Evolutionary conservation across 305 asterid genomes (phyloP), one percentile per base, ranked within the genome.

Genomic region (Striga hermonthica): DNA sequence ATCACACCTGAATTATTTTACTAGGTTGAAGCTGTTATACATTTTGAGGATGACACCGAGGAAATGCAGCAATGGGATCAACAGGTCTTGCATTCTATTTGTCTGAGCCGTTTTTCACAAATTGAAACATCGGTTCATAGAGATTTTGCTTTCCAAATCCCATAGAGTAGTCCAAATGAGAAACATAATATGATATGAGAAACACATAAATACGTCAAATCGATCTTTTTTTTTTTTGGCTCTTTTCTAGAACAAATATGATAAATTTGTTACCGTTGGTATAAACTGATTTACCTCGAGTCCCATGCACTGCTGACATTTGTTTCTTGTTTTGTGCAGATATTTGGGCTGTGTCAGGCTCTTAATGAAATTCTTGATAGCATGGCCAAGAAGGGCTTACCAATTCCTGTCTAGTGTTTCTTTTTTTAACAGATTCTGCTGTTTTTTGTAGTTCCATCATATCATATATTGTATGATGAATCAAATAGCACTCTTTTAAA

Each of bases 21-120:
- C 56, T 82, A 89, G 97, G 97, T 92, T 65, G 98, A 92, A 74
- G 90, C 95, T 45, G 89, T 92, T 41, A 92, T 92, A 73, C 98
- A 92, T 82, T 92, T 90, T 67, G 98, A 90, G 79, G 97, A 92
- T 74, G 98, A 92, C 80, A 87, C 95, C 0, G 92, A 83, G 75
- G 98, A 87, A 72, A 75, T 90, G 81, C 98, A 86, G 73, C 97
- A 84, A 72, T 92, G 98, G 98, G 98, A 92, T 86, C 95, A 89
- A 73, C 97, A 89, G 96, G 98, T 92, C 74, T 54, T 64, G 11
- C 71, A 56, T 44, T 38, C 61, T 56, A 66, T 54, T 65, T 43
- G 15, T 41, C 9, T 40, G 57, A 67, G 34, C 12, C 1, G 40
- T 31, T 53, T 68, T 57, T 61, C 61, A 9, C 31, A 0, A 14